Base-by-base conservation (phyloP, 2,329 filamentous ascomycete species). In the Sphaerulina musiva region DNA sequence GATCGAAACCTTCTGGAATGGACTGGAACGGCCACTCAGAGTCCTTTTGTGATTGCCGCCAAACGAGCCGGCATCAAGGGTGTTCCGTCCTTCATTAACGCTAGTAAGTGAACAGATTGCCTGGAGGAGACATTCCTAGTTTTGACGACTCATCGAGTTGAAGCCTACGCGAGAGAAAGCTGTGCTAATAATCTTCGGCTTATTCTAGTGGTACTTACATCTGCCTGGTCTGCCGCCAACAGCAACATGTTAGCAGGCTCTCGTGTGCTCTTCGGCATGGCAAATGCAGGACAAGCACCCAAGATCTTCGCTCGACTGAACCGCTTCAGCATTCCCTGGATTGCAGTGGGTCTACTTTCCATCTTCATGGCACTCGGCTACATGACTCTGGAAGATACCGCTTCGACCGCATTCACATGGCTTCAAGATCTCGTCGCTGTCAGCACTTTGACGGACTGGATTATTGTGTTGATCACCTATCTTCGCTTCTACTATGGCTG, bases 81-180 rank as follows among this genome's bases (percentile, higher is more conserved):
- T 2, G 76, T 87, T 14, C 81, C 82, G 32, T 78, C 76, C 32
- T 78, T 87, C 58, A 83, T 87, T 74, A 87, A 86, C 66, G 81
- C 78, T 11, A 77, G 20, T 20, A 20, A 20, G 20, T 20, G 20
- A 20, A 20, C 3, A 20, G 2, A 20, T 20, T 2, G 20, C 20
- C 3, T 20, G 20, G 20, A 20, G 20, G 20, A 20, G 20, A 2
- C 20, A 20, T 20, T 20, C 20, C 20, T 20, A 20, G 20, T 20
- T 4, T 20, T 20, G 20, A 20, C 20, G 20, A 20, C 20, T 20
- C 20, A 20, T 20, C 20, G 20, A 20, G 20, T 20, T 20, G 20
- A 20, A 20, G 14, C 14, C 14, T 17, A 17, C 14, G 14, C 14
- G 14, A 17, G 14, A 17, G 14, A 17, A 17, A 17, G 14, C 14